Evolutionary conservation across 2,329 filamentous ascomycete species (phyloP).

Genomic region (Trichophyton schoenleinii): DNA sequence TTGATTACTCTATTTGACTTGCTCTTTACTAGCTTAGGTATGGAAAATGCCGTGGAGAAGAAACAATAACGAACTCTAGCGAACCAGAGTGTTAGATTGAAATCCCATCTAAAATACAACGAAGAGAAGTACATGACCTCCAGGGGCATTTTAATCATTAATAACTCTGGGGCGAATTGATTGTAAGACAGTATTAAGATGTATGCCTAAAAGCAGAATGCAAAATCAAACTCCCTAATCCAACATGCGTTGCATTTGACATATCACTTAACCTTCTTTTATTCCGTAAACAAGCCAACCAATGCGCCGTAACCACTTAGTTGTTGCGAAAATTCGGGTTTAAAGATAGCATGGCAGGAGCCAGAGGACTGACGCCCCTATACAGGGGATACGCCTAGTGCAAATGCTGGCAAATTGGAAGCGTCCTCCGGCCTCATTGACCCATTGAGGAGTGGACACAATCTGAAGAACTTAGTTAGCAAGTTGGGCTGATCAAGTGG

Average conservation of each 20-base stretch:
- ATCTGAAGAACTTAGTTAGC: constrained; percentile 35
- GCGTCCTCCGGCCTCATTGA: constrained; percentile 51
- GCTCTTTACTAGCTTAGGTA: too few relatives aligned
- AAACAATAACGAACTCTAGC: too few relatives aligned
- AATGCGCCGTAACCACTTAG: not conserved
- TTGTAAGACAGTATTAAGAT: not conserved
- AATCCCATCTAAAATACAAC: not conserved
- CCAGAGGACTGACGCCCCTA: not conserved
- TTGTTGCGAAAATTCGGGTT: not conserved
- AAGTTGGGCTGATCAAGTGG: constrained; percentile 12
- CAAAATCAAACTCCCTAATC: not conserved
- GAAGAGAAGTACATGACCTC: not conserved
- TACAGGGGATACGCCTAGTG: not conserved
- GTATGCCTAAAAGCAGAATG: not conserved
- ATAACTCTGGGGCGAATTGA: not conserved
- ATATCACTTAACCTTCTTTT: not conserved
- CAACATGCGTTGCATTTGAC: not conserved
- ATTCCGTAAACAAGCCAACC: not conserved
- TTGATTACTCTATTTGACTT: not conserved
- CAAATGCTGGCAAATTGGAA: constrained; percentile 35
- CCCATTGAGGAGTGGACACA: constrained; percentile 76
- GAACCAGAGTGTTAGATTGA: too few relatives aligned
- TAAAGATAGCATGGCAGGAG: not conserved
- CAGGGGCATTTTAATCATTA: not conserved
- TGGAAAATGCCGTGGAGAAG: too few relatives aligned